A percentile compares a stretch with the other conserved stretches of the same genome.
These are phyloP conservation scores for Curvularia eragrostidis DNA, from an alignment of 2,329 filamentous ascomycete genomes.

Conservation along the genomic window DNA sequence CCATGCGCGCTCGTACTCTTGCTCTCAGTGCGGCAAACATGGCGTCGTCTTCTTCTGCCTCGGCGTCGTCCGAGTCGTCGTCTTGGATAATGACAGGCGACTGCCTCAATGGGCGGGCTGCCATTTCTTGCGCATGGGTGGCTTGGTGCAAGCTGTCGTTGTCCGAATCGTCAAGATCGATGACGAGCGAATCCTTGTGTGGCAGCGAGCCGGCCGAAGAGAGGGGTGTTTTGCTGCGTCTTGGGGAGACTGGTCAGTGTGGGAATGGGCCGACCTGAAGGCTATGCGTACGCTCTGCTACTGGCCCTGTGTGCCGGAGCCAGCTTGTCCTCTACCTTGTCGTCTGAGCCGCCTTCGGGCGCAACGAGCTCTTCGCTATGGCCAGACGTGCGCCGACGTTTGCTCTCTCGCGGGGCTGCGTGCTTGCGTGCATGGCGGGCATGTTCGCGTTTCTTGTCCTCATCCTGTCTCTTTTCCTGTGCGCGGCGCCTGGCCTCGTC, in stretches of 20 bases:
- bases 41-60: constrained; percentile 37
- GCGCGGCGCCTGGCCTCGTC: constrained; percentile 46
- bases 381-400: constrained; percentile 32
- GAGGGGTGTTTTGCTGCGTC: constrained; percentile 36
- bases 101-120: constrained; percentile 15
- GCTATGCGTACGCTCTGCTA: constrained; percentile 28
- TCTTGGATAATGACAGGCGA: constrained; percentile 11
- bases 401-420: constrained; percentile 26
- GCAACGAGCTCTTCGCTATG: constrained; percentile 22
- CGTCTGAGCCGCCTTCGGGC: constrained; percentile 12
- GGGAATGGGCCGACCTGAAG: background rate
- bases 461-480: constrained; percentile 28
- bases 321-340: background rate
- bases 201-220: constrained; percentile 20
- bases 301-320: constrained; percentile 11
- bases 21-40: constrained; percentile 38
- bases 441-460: constrained; percentile 19
- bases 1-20: constrained; percentile 34
- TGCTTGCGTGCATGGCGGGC: constrained; percentile 4
- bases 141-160: constrained; percentile 19
- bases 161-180: constrained; percentile 36
- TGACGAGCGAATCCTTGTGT: constrained; percentile 25
- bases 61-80: constrained; percentile 34
- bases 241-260: constrained; percentile 18
- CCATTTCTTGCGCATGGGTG: constrained; percentile 10